Evolutionary conservation across 306 rosid species (phyloP).

Genomic region (Dalbergia cultrata): DNA sequence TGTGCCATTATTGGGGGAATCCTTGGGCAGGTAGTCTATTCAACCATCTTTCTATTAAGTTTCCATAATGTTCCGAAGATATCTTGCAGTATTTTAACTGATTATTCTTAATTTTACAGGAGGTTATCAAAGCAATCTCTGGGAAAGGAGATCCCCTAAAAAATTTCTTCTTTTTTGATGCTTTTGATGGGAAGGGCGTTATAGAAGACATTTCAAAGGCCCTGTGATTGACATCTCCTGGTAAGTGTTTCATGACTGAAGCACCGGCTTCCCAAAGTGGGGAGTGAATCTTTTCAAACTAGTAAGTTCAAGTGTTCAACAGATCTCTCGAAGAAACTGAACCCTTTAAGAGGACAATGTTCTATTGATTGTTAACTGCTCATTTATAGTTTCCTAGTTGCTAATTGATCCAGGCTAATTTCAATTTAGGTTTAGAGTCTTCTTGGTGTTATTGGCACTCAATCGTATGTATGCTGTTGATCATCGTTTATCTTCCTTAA

Average conservation of each 20-base stretch:
- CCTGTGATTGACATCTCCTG: constrained; percentile 26
- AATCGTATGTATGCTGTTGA: constrained; percentile 25
- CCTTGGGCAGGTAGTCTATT: constrained; percentile 83
- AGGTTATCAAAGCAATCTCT: constrained; percentile 95
- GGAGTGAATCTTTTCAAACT: constrained; percentile 17
- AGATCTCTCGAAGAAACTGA: constrained; percentile 37
- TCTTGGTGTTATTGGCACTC: background rate
- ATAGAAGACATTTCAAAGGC: constrained; percentile 71
- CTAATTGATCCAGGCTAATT: constrained; percentile 20
- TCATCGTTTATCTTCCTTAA: background rate
- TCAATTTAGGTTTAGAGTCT: constrained; percentile 16
- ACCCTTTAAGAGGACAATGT: constrained; percentile 24
- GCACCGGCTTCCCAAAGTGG: background rate
- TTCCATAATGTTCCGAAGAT: background rate
- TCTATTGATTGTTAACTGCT: background rate
- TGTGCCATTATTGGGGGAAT: constrained; percentile 93
- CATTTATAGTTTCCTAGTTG: constrained; percentile 9
- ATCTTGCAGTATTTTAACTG: background rate
- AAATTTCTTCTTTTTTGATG: constrained; percentile 87
- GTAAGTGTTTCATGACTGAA: background rate
- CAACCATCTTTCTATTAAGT: background rate
- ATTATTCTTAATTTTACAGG: constrained; percentile 58
- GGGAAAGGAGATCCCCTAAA: constrained; percentile 88
- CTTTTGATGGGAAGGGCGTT: constrained; percentile 86
- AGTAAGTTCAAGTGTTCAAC: constrained; percentile 23